phyloP scores from a whole-genome alignment of 805 yeast genomes.

The Kluyveromyces siamensis region DNA sequence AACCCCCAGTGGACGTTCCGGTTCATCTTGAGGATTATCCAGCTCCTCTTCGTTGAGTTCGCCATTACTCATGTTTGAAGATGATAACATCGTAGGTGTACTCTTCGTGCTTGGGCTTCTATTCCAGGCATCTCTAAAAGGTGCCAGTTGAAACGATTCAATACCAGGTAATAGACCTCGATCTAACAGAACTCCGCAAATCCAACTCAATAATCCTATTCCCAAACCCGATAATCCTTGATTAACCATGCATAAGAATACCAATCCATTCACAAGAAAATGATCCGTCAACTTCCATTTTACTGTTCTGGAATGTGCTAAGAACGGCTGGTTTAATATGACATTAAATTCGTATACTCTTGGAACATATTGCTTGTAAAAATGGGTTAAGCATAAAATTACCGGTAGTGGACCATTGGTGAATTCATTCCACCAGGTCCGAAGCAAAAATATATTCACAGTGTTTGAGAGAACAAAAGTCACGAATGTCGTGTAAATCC shows the following conservation, averaged over 20 bases:
- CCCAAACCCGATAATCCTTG: constrained; percentile 33
- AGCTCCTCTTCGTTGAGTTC: constrained; percentile 19
- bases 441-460: constrained; percentile 24
- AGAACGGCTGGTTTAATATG: constrained; percentile 25
- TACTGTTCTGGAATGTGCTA: constrained; percentile 9
- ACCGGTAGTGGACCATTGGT: constrained; percentile 38
- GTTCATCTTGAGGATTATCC: constrained; percentile 45
- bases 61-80: constrained; percentile 6
- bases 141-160: constrained; percentile 11
- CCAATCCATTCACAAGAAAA: constrained; percentile 23
- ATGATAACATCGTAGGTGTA: background rate
- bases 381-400: constrained; percentile 31
- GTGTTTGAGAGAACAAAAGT: constrained; percentile 30
- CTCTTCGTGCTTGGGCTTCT: constrained; percentile 2
- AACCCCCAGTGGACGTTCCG: constrained; percentile 50
- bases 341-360: constrained; percentile 32
- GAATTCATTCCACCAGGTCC: constrained; percentile 33
- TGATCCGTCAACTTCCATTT: constrained; percentile 28
- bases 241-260: constrained; percentile 34
- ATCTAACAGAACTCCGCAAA: constrained; percentile 36
- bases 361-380: constrained; percentile 34
- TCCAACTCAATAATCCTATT: constrained; percentile 34
- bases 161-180: constrained; percentile 37
- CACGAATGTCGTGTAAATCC: constrained; percentile 36
- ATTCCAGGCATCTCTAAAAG: constrained; percentile 4